Percentiles rank a stretch among this genome's conserved stretches.
phyloP scores from a whole-genome alignment of 1,139 yeast species.

The Petasospora fabianii region DNA sequence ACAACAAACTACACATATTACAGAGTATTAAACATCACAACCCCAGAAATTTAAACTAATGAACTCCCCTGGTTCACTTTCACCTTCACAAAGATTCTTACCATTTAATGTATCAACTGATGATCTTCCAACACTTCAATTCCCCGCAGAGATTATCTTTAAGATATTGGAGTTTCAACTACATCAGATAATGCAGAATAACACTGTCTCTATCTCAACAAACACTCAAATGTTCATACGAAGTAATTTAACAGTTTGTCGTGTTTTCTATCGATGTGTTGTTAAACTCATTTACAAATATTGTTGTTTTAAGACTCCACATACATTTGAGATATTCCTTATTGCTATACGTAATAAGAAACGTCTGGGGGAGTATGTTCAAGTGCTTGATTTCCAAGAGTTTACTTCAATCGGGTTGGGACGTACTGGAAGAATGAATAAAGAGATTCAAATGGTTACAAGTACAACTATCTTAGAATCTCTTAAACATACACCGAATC shows the following conservation, averaged over 20 bases:
- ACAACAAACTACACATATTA: neutral
- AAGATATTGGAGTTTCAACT: conserved; percentile 37
- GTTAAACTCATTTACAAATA: conserved; percentile 34
- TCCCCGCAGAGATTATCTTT: conserved; percentile 37
- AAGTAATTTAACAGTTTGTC: conserved; percentile 34
- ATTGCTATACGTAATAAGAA: conserved; percentile 48
- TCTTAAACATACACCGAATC: conserved; percentile 56
- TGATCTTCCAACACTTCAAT: conserved; percentile 6
- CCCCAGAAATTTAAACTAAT: too few relatives aligned
- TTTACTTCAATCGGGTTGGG: conserved; percentile 91
- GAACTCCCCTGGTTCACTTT: too few relatives aligned
- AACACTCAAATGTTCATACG: conserved; percentile 34
- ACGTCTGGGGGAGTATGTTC: conserved; percentile 61
- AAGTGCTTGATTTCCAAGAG: conserved; percentile 80
- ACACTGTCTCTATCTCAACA: conserved; percentile 34
- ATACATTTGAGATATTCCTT: conserved; percentile 71
- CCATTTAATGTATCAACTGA: conserved; percentile 1
- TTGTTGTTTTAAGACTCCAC: conserved; percentile 67
- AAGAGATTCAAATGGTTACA: conserved; percentile 89
- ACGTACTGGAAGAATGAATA: conserved; percentile 83
- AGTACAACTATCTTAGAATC: conserved; percentile 64
- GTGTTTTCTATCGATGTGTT: conserved; percentile 34
- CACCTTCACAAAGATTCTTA: neutral
- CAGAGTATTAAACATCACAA: too few relatives aligned
- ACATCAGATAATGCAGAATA: conserved; percentile 35